A percentile compares a stretch with the other conserved stretches of the same genome.
Evolutionary conservation across 139 green algal species (phyloP).

Genomic region (Chlorella sp.): DNA sequence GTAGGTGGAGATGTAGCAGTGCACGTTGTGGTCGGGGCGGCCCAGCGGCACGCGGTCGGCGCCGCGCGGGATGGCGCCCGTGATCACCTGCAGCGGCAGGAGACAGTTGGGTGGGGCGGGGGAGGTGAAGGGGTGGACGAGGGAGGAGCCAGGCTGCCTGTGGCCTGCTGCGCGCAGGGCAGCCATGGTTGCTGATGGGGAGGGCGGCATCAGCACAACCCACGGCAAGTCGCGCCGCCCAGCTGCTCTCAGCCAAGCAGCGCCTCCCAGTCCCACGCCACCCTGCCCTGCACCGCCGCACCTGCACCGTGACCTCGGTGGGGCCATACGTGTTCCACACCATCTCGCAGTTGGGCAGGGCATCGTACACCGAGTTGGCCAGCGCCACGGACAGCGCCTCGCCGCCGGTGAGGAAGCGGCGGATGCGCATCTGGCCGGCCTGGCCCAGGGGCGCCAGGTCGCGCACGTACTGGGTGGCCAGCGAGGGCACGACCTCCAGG

Average conservation of each 20-base stretch:
- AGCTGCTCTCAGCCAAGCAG: too few species aligned
- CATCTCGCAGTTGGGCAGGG: background rate
- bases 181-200: too few species aligned
- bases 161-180: too few species aligned
- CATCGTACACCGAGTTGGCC: background rate
- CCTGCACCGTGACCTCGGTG: conserved; percentile 52
- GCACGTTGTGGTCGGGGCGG: conserved; percentile 54
- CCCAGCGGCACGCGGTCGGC: conserved; percentile 42
- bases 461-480: conserved; percentile 3
- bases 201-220: too few species aligned
- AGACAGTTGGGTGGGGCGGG: too few species aligned
- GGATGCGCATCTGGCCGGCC: background rate
- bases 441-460: background rate
- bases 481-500: conserved; percentile 16
- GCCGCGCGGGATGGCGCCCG: background rate
- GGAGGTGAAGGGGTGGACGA: too few species aligned
- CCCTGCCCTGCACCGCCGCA: too few species aligned
- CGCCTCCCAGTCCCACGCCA: too few species aligned
- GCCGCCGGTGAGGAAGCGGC: conserved; percentile 7
- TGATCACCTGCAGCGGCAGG: conserved; percentile 26
- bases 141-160: too few species aligned
- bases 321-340: conserved; percentile 55
- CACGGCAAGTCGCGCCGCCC: too few species aligned
- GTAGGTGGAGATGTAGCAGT: conserved; percentile 47
- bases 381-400: conserved; percentile 16